A percentile compares a stretch with the other conserved stretches of the same genome.
Evolutionary conservation across 2,329 filamentous ascomycete species (phyloP).

Genomic region (Kalmusia sp.): DNA sequence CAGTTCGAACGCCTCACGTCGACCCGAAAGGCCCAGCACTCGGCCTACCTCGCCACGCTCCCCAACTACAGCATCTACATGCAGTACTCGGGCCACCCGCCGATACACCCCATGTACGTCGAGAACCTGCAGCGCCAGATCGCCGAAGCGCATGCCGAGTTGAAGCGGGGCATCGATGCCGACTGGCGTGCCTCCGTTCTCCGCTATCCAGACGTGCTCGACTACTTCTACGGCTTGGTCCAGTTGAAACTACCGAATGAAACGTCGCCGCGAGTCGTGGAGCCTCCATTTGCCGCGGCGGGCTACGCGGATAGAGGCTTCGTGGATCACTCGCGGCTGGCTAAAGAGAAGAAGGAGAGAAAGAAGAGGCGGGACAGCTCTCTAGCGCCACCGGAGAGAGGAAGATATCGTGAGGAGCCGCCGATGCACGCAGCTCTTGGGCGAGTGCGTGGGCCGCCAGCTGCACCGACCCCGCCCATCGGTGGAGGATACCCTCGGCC

Average conservation of each 20-base stretch:
- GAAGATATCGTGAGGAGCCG: slow-evolving; percentile 23
- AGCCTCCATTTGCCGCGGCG: slow-evolving; percentile 48
- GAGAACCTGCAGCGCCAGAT: slow-evolving; percentile 60
- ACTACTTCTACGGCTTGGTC: slow-evolving; percentile 79
- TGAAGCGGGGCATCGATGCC: slow-evolving; percentile 78
- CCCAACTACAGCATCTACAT: slow-evolving; percentile 56
- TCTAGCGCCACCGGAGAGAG: slow-evolving; percentile 23
- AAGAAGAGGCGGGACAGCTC: slow-evolving; percentile 46
- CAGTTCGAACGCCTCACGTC: slow-evolving; percentile 51
- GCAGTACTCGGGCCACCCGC: slow-evolving; percentile 53
- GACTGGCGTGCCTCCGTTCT: slow-evolving; percentile 80
- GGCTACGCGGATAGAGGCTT: slow-evolving; percentile 48
- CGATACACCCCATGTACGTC: slow-evolving; percentile 50
- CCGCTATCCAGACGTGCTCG: slow-evolving; percentile 78
- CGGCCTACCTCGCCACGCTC: slow-evolving; percentile 52
- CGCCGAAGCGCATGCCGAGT: slow-evolving; percentile 66
- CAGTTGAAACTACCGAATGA: slow-evolving; percentile 70
- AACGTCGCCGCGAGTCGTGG: slow-evolving; percentile 42
- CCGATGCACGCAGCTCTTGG: slow-evolving; percentile 26
- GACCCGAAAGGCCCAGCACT: slow-evolving; percentile 50
- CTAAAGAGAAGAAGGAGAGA: slow-evolving; percentile 39
- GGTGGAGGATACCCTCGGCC: slow-evolving; percentile 35
- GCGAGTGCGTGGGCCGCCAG: slow-evolving; percentile 38
- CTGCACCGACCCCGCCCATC: slow-evolving; percentile 44
- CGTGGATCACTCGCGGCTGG: slow-evolving; percentile 28